Conservation (phyloP, 2,329 filamentous ascomycete genomes). For the Nannizziopsis arthrosporioides region DNA sequence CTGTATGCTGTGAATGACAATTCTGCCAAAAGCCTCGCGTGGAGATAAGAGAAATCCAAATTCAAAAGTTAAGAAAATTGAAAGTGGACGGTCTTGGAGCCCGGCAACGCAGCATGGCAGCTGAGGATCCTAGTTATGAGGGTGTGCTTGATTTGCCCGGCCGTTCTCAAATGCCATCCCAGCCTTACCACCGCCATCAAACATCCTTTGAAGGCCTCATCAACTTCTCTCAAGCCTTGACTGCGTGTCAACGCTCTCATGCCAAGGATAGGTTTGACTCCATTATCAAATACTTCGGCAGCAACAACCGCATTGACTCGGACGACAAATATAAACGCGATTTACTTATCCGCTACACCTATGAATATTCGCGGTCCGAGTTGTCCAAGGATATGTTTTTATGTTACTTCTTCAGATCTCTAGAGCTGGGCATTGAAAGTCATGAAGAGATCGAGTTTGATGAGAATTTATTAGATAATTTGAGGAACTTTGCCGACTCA, state of each 20-base stretch:
- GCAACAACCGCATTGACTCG: not conserved
- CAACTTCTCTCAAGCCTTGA: not conserved
- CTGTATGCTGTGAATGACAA: too few relatives aligned
- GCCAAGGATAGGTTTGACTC: slow-evolving; percentile 2
- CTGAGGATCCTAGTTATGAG: too few relatives aligned
- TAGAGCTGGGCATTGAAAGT: slow-evolving; percentile 2
- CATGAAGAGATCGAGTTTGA: slow-evolving; percentile 6
- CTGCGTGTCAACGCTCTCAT: slow-evolving; percentile 1
- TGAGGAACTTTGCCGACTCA: slow-evolving; percentile 13
- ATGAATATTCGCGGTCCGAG: slow-evolving; percentile 15
- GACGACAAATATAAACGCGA: slow-evolving; percentile 1
- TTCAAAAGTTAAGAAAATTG: too few relatives aligned
- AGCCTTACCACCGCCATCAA: not conserved
- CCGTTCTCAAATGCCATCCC: too few relatives aligned
- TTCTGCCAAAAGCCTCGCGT: too few relatives aligned
- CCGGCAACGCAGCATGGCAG: too few relatives aligned
- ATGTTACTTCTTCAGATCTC: slow-evolving; percentile 5
- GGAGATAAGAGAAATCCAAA: too few relatives aligned
- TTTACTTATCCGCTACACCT: slow-evolving; percentile 16
- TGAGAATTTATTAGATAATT: not conserved
- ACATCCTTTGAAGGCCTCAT: slow-evolving; percentile 3
- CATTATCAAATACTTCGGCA: slow-evolving; percentile 7
- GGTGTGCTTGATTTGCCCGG: too few relatives aligned
- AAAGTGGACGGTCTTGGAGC: too few relatives aligned
- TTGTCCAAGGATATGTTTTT: slow-evolving; percentile 9